Evolutionary conservation across 345 rosid genomes (phyloP).

Genomic region (Citrus maxima): DNA sequence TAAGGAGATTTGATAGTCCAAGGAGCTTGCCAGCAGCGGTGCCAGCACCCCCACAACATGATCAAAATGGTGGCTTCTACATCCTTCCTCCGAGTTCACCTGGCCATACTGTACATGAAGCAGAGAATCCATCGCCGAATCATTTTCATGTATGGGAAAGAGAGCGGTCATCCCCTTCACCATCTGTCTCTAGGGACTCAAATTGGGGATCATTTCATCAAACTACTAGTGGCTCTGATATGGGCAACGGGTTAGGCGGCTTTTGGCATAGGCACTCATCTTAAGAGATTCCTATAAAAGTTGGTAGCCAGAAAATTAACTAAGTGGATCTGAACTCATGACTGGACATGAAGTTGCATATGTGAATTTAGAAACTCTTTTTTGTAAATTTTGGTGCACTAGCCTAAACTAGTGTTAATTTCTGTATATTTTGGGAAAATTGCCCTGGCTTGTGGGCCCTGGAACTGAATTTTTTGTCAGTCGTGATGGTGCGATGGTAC

Average conservation of each 20-base stretch:
- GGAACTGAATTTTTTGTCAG: not conserved
- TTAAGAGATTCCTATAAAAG: slow-evolving; percentile 4
- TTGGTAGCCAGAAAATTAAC: not conserved
- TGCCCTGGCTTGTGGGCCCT: not conserved
- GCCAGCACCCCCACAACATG: slow-evolving; percentile 36
- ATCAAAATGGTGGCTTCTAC: slow-evolving; percentile 44
- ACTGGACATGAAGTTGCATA: not conserved
- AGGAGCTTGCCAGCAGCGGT: slow-evolving; percentile 32
- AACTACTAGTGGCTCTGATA: slow-evolving; percentile 17
- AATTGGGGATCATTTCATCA: slow-evolving; percentile 37
- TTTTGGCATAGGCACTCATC: slow-evolving; percentile 30
- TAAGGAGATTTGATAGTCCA: slow-evolving; percentile 38
- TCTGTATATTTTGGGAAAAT: slow-evolving; percentile 7
- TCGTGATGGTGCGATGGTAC: not conserved
- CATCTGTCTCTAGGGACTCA: slow-evolving; percentile 16
- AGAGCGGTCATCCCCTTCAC: slow-evolving; percentile 22
- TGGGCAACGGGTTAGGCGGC: slow-evolving; percentile 27
- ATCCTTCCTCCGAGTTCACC: slow-evolving; percentile 47
- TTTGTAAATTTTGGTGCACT: slow-evolving; percentile 14
- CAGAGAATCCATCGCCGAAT: slow-evolving; percentile 21
- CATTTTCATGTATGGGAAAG: slow-evolving; percentile 35
- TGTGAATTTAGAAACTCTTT: slow-evolving; percentile 2
- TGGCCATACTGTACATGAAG: slow-evolving; percentile 37
- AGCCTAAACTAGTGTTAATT: slow-evolving; percentile 1
- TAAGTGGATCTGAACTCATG: slow-evolving; percentile 9